These are phyloP conservation scores for Lactarius hengduanensis DNA, from an alignment of 768 basidiomycete species.

Conservation along the genomic window DNA sequence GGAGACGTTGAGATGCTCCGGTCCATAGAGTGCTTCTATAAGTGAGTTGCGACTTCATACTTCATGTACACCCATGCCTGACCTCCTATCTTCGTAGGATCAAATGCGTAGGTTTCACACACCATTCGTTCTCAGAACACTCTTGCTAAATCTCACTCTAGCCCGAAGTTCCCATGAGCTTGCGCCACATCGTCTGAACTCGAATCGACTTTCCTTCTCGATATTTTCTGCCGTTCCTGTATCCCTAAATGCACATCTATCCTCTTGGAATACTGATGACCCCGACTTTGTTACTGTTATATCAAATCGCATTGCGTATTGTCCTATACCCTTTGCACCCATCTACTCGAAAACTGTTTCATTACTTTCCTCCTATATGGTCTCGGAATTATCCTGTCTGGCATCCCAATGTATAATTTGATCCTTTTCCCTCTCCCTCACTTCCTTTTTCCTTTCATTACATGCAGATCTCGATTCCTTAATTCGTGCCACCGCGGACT, in stretches of 20 bases:
- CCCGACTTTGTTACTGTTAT: slow-evolving; percentile 45
- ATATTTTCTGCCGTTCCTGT: slow-evolving; percentile 59
- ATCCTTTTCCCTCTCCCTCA: slow-evolving; percentile 39
- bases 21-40: slow-evolving; percentile 98
- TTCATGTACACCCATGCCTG: slow-evolving; percentile 4
- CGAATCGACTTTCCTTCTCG: slow-evolving; percentile 34
- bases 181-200: slow-evolving; percentile 83
- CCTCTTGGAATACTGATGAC: slow-evolving; percentile 24
- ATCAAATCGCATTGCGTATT: slow-evolving; percentile 46
- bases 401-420: slow-evolving; percentile 63
- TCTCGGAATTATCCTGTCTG: slow-evolving; percentile 46
- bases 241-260: slow-evolving; percentile 69
- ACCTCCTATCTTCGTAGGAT: slow-evolving; percentile 31
- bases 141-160: slow-evolving; percentile 38
- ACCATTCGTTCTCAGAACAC: background rate
- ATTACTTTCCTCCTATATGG: slow-evolving; percentile 45
- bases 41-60: slow-evolving; percentile 46
- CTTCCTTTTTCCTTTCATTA: slow-evolving; percentile 30
- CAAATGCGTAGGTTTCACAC: slow-evolving; percentile 72
- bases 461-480: slow-evolving; percentile 32
- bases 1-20: slow-evolving; percentile 98
- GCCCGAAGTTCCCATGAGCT: slow-evolving; percentile 90
- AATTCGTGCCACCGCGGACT: slow-evolving; percentile 28
- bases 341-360: slow-evolving; percentile 59
- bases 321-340: slow-evolving; percentile 69